Evolutionary conservation across 2,329 filamentous ascomycete genomes (phyloP).

Genomic region (Botrytis tulipae): DNA sequence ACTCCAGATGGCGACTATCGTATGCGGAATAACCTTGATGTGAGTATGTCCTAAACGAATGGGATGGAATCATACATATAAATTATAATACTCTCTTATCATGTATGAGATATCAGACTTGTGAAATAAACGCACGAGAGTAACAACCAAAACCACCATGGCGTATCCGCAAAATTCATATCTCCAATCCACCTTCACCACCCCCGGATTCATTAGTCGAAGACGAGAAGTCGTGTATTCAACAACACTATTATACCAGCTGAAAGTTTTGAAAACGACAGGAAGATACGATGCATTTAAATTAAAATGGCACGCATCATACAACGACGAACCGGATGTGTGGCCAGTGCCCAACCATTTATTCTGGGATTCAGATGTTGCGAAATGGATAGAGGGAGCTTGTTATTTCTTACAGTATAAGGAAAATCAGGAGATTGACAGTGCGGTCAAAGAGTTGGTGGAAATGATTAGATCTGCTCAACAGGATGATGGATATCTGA

Average conservation of each 20-base stretch:
- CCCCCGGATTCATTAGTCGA: conserved; percentile 39
- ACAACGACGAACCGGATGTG: conserved; percentile 48
- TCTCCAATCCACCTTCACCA: conserved; percentile 37
- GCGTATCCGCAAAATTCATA: conserved; percentile 46
- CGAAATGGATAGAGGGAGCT: conserved; percentile 62
- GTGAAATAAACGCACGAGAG: not conserved
- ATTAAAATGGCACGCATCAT: conserved; percentile 54
- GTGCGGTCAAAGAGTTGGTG: conserved; percentile 55
- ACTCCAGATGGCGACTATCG: not conserved
- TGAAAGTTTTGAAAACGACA: conserved; percentile 52
- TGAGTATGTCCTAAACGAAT: not conserved
- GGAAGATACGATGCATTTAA: conserved; percentile 59
- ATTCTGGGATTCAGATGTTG: conserved; percentile 59
- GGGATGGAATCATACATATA: not conserved
- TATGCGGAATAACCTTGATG: not conserved
- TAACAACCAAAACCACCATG: conserved; percentile 31
- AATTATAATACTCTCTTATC: not conserved
- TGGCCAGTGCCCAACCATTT: conserved; percentile 58
- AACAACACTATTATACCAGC: conserved; percentile 50
- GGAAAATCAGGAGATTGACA: conserved; percentile 47
- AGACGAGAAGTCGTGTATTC: conserved; percentile 45
- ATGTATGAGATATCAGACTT: not conserved
- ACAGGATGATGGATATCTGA: conserved; percentile 60
- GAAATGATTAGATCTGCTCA: conserved; percentile 57
- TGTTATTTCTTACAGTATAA: conserved; percentile 52